Evolutionary conservation across 164 flowering plant species (phyloP).

Genomic region (Kingdonia uniflora): DNA sequence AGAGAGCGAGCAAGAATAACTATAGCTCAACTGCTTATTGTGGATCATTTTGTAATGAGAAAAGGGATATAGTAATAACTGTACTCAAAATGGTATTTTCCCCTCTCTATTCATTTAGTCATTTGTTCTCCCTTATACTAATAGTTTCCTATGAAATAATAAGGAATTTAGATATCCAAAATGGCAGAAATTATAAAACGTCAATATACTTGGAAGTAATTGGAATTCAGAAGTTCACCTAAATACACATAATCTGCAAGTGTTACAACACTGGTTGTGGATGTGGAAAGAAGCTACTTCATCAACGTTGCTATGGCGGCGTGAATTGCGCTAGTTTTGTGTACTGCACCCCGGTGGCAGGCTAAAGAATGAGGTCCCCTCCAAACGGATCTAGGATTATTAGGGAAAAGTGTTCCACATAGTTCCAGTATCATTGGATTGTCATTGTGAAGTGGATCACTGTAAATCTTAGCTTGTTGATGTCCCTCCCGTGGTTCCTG

Average conservation of each 20-base stretch:
- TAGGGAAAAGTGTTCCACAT: conserved; percentile 50
- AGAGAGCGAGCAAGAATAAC: no score
- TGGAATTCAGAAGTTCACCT: no score
- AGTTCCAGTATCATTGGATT: conserved; percentile 46
- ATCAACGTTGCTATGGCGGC: conserved; percentile 53
- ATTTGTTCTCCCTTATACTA: no score
- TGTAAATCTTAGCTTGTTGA: conserved; percentile 21
- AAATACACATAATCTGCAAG: not conserved
- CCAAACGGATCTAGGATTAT: conserved; percentile 50
- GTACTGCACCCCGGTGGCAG: conserved; percentile 13
- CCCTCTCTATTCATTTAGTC: no score
- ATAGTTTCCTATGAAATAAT: no score
- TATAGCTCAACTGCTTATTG: no score
- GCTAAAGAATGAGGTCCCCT: conserved; percentile 65
- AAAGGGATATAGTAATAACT: no score
- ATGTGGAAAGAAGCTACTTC: conserved; percentile 24
- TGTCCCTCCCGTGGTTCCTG: conserved; percentile 36
- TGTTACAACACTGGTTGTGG: not conserved
- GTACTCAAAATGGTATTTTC: no score
- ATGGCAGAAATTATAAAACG: no score
- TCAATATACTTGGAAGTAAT: no score
- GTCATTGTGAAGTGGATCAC: conserved; percentile 22
- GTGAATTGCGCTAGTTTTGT: conserved; percentile 29
- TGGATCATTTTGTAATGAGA: no score
- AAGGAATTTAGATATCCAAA: no score